phyloP scores from a whole-genome alignment of 352 stramenopile genomes.

The Phytophthora vignae region DNA sequence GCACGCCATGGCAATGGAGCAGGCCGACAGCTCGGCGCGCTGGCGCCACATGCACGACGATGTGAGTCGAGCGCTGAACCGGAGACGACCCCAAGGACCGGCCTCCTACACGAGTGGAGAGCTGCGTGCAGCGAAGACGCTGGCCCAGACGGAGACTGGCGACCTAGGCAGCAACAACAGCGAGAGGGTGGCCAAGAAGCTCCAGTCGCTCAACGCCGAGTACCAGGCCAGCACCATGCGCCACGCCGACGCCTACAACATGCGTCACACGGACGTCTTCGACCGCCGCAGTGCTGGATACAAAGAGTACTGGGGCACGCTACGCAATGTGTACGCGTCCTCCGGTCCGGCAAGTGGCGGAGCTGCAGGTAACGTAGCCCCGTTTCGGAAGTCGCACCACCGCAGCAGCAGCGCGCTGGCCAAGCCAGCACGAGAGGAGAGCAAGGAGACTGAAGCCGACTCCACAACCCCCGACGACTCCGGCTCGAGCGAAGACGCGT shows the following conservation, averaged over 20 bases:
- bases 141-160: slow-evolving; percentile 54
- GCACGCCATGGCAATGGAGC: slow-evolving; percentile 29
- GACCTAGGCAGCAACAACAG: slow-evolving; percentile 68
- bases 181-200: slow-evolving; percentile 74
- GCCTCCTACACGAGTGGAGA: slow-evolving; percentile 45
- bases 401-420: slow-evolving; percentile 9
- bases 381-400: slow-evolving; percentile 29
- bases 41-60: slow-evolving; percentile 83
- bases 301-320: slow-evolving; percentile 78
- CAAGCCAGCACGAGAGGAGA: slow-evolving; percentile 16
- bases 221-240: slow-evolving; percentile 71
- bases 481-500: slow-evolving; percentile 44
- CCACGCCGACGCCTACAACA: slow-evolving; percentile 45
- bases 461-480: slow-evolving; percentile 67
- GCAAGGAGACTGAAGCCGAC: slow-evolving; percentile 54
- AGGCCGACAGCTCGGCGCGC: slow-evolving; percentile 49
- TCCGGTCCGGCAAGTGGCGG: slow-evolving; percentile 25
- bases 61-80: slow-evolving; percentile 62
- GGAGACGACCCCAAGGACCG: slow-evolving; percentile 34
- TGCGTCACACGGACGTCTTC: slow-evolving; percentile 42
- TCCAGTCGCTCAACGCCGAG: slow-evolving; percentile 77
- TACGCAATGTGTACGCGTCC: slow-evolving; percentile 70
- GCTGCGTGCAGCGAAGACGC: slow-evolving; percentile 35
- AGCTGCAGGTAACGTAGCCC: background rate
- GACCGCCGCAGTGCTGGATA: slow-evolving; percentile 65